These are phyloP conservation scores for Calonectria fujianensis DNA, from an alignment of 2,329 filamentous ascomycete species.

Conservation along the genomic window DNA sequence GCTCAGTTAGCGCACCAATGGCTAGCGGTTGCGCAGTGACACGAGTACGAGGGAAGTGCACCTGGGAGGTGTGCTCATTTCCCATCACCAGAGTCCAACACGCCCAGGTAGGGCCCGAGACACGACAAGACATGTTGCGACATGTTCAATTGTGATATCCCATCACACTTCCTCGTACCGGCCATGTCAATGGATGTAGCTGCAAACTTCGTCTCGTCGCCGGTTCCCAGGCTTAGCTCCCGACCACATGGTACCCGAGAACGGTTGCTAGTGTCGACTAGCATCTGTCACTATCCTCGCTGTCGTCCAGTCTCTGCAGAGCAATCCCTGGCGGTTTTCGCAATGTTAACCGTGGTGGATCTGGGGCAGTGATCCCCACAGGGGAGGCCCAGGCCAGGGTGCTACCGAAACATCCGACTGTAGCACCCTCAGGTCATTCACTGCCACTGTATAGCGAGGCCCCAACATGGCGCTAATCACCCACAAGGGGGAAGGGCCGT, in stretches of 20 bases:
- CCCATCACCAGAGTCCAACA: not conserved
- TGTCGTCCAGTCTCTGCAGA: constrained; percentile 1
- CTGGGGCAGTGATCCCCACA: constrained; percentile 2
- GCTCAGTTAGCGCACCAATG: not conserved
- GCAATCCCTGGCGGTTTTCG: constrained; percentile 2
- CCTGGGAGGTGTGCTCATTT: not conserved
- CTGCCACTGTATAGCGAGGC: not conserved
- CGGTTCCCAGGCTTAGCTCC: not conserved
- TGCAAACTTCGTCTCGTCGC: not conserved
- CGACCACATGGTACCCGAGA: constrained; percentile 3
- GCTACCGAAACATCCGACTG: constrained; percentile 13
- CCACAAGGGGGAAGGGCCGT: not conserved
- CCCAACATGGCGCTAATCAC: not conserved
- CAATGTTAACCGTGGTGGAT: constrained; percentile 10
- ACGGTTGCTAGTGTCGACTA: constrained; percentile 2
- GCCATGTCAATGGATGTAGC: not conserved
- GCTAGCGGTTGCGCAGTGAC: not conserved
- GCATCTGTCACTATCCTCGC: not conserved
- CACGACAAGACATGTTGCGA: not conserved
- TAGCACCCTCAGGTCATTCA: not conserved
- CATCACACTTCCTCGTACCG: not conserved
- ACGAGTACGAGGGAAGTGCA: not conserved
- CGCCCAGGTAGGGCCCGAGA: not conserved
- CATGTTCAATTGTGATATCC: not conserved
- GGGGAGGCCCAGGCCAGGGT: not conserved